These are phyloP conservation scores for Sporothrix brunneoviolacea DNA, from an alignment of 2,329 filamentous ascomycete species.

Conservation along the genomic window DNA sequence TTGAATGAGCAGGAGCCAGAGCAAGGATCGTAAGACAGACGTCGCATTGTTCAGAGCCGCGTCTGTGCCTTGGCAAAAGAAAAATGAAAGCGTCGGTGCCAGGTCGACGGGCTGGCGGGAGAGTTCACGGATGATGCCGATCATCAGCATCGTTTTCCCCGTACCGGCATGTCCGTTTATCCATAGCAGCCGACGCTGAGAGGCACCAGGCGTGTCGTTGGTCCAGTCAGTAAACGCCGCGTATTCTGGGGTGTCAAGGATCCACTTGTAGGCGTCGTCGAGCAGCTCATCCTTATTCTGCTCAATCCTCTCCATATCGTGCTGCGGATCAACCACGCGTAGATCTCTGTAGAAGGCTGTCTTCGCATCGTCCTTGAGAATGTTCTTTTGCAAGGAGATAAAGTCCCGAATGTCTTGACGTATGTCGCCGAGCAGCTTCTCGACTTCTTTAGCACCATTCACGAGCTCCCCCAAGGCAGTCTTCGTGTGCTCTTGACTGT, in stretches of 20 bases:
- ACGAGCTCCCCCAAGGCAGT: background rate
- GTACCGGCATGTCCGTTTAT: conserved; percentile 19
- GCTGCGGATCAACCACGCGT: conserved; percentile 19
- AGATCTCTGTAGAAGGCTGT: no score
- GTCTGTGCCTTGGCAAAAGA: conserved; percentile 18
- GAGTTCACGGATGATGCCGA: conserved; percentile 18
- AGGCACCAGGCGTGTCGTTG: conserved; percentile 10
- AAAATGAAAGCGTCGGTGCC: conserved; percentile 13
- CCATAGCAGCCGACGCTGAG: conserved; percentile 16
- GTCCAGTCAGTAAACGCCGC: conserved; percentile 17
- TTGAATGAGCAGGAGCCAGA: conserved; percentile 19
- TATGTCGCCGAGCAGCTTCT: no score
- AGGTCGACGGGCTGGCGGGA: conserved; percentile 9
- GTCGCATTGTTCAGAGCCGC: conserved; percentile 15
- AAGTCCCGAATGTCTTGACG: no score
- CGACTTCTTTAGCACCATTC: background rate
- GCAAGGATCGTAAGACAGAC: conserved; percentile 17
- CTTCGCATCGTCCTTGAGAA: no score
- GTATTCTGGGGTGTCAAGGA: conserved; percentile 16
- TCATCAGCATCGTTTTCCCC: conserved; percentile 20
- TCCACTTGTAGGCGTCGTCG: conserved; percentile 16
- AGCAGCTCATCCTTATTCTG: conserved; percentile 17
- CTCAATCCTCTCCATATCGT: conserved; percentile 18
- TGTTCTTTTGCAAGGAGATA: no score
- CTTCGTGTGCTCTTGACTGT: background rate